phyloP scores from a whole-genome alignment of 2,329 filamentous ascomycete species.

The Colletotrichum echinochloae region DNA sequence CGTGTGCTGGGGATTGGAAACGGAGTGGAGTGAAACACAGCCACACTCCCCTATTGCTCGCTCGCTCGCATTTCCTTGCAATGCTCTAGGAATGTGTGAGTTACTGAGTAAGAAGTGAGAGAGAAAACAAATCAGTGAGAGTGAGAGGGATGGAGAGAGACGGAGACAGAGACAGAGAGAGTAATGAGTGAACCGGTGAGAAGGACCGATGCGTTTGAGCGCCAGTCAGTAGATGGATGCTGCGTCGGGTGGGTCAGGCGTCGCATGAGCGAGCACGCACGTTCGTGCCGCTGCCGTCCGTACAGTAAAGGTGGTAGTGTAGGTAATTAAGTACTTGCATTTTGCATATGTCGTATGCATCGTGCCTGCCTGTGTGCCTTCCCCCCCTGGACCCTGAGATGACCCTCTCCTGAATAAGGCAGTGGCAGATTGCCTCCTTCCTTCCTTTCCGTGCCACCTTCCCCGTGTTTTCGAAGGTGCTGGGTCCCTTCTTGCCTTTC shows the following conservation, averaged over 20 bases:
- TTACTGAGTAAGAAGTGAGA: no score
- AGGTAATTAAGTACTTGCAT: no score
- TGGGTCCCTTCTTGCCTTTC: neutral
- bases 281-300: neutral
- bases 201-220: neutral
- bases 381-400: conserved; percentile 30
- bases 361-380: neutral
- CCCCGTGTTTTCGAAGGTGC: conserved; percentile 35
- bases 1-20: conserved; percentile 8
- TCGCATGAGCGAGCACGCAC: neutral
- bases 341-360: neutral
- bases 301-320: no score
- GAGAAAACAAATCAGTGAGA: no score
- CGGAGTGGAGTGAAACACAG: conserved; percentile 37
- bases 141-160: no score
- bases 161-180: no score
- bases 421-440: conserved; percentile 33
- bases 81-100: neutral
- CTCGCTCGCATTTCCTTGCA: conserved; percentile 1
- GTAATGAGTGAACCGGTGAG: no score
- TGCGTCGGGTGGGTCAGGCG: no score
- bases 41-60: conserved; percentile 26
- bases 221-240: neutral
- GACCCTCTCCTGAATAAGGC: conserved; percentile 31
- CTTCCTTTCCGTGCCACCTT: conserved; percentile 17